Evolutionary conservation across 2,329 filamentous ascomycete genomes (phyloP), one percentile per base, ranked within the genome.

Genomic region (Microthyrium microscopicum): DNA sequence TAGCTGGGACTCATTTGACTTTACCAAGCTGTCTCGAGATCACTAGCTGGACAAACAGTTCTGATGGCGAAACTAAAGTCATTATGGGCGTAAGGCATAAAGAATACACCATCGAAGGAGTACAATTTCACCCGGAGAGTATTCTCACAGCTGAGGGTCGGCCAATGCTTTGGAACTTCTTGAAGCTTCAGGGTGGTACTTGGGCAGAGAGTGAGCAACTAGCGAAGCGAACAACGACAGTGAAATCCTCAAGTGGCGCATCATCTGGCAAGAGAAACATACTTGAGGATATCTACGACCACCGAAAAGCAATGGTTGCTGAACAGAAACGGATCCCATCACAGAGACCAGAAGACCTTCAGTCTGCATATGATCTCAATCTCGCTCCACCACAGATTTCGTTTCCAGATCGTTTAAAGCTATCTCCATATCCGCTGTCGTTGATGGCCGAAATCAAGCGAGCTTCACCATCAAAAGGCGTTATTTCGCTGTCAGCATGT

Each of bases 51-150:
- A 83, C 89, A 35, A 68, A 74, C 20, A 73, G 76, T n/a, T 60
- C 63, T 12, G 80, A 85, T 49, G 76, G 76, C 33, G 73, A 72
- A 20, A 83, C 79, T 42, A 81, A 80, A 20, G 74, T 95, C 39
- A 98, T 98, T 45, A 94, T 95, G 78, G 89, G 89, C 29, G 80
- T 98, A 29, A 76, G 89, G 29, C 89, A 98, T 62, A 93, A 87
- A 60, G 71, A 89, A 49, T 79, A 77, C 47, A 70, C 81, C 2
- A 67, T 95, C n/a, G 89, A 98, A 54, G 89, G 85, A 26, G 89
- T 98, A 12, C 89, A 98, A 51, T 98, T 95, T 46, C 89, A 98
- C 46, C 89, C 89, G 0, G 89, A 98, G 57, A 95, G 87, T 52
- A 98, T 98, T 37, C 61, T 98, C 33, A 94, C 87, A 0, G 83